phyloP scores from a whole-genome alignment of 805 yeast species.

The Candida vaughaniae region DNA sequence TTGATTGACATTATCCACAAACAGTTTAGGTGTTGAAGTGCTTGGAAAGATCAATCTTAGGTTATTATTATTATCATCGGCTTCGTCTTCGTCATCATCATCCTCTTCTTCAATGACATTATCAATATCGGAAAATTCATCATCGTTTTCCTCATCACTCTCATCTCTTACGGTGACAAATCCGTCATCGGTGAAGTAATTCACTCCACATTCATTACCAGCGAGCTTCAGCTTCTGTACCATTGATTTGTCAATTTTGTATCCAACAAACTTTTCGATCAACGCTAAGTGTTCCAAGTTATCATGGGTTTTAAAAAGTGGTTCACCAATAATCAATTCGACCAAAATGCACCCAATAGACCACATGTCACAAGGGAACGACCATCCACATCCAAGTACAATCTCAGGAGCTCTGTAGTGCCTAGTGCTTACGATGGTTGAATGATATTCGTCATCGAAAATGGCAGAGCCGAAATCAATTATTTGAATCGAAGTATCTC shows the following conservation, averaged over 20 bases:
- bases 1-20: slow-evolving; percentile 37
- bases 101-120: slow-evolving; percentile 14
- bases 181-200: slow-evolving; percentile 28
- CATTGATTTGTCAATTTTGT: slow-evolving; percentile 46
- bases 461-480: slow-evolving; percentile 98
- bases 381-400: slow-evolving; percentile 93
- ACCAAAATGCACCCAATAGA: slow-evolving; percentile 91
- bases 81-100: slow-evolving; percentile 1
- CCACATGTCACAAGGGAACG: slow-evolving; percentile 97
- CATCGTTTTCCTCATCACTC: slow-evolving; percentile 10
- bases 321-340: slow-evolving; percentile 91
- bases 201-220: slow-evolving; percentile 42
- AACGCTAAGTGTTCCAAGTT: slow-evolving; percentile 91
- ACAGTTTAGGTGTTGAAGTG: slow-evolving; percentile 37
- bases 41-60: slow-evolving; percentile 39
- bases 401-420: slow-evolving; percentile 98
- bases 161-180: not conserved
- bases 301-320: slow-evolving; percentile 92
- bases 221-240: slow-evolving; percentile 32
- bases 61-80: slow-evolving; percentile 22
- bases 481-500: slow-evolving; percentile 78
- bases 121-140: slow-evolving; percentile 1
- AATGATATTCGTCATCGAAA: slow-evolving; percentile 90
- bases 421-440: slow-evolving; percentile 87
- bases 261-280: slow-evolving; percentile 80